Evolutionary conservation across 805 yeast genomes (phyloP).

Genomic region (Kodamaea neixiangensis): DNA sequence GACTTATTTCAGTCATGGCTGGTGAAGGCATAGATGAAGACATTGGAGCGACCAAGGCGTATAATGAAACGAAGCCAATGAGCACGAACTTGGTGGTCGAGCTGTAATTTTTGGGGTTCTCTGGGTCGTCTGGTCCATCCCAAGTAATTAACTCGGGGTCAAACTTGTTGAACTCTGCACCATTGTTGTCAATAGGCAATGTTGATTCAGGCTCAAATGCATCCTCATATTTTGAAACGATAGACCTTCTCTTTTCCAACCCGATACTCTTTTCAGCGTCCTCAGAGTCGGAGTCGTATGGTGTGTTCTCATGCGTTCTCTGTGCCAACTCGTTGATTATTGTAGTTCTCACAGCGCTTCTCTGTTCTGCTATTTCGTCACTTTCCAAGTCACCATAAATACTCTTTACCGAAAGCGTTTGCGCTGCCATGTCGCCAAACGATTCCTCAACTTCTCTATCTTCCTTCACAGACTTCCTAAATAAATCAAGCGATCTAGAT

Average conservation of each 20-base stretch:
- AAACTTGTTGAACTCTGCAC: conserved; percentile 51
- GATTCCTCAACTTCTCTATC: conserved; percentile 16
- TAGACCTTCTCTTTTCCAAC: conserved; percentile 4
- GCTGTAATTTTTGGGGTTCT: conserved; percentile 66
- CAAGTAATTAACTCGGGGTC: conserved; percentile 72
- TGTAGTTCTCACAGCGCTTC: conserved; percentile 34
- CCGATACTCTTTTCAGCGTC: conserved; percentile 19
- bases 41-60: conserved; percentile 61
- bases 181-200: conserved; percentile 43
- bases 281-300: conserved; percentile 15
- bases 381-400: conserved; percentile 35
- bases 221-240: conserved; percentile 6
- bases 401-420: conserved; percentile 23
- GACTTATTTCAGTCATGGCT: conserved; percentile 51
- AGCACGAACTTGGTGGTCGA: conserved; percentile 40
- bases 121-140: conserved; percentile 63
- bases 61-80: conserved; percentile 50
- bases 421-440: not conserved
- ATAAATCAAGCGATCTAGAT: conserved; percentile 16
- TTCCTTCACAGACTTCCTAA: conserved; percentile 9
- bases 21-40: conserved; percentile 66
- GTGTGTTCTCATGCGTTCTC: conserved; percentile 11
- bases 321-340: conserved; percentile 22
- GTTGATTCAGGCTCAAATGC: conserved; percentile 26
- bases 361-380: conserved; percentile 30